Conservation (phyloP, 345 rosid species). For the Citrus trifoliata region DNA sequence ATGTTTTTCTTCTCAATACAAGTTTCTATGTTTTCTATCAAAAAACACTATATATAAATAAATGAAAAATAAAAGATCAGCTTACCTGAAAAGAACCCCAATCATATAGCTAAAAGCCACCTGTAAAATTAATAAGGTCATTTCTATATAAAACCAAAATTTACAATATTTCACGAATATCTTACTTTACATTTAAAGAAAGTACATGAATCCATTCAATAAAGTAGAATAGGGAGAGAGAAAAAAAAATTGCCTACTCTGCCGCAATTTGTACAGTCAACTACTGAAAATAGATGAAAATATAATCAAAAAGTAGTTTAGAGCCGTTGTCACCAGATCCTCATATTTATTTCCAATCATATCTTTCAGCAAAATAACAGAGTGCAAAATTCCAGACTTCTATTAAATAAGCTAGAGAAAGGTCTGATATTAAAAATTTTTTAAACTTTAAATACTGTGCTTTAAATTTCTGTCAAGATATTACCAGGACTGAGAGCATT, state of each 20-base stretch:
- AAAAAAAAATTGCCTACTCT: not conserved
- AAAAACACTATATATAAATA: too few species aligned
- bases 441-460: not conserved
- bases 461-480: conserved; percentile 5
- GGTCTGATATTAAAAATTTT: not conserved
- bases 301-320: not conserved
- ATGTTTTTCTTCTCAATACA: too few species aligned
- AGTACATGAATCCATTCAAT: not conserved
- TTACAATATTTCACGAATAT: not conserved
- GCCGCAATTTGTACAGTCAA: not conserved
- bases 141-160: conserved; percentile 9
- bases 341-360: not conserved
- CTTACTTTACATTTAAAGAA: not conserved
- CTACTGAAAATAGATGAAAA: not conserved
- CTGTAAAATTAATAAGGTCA: conserved; percentile 36
- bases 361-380: not conserved
- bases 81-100: conserved; percentile 84
- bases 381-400: not conserved
- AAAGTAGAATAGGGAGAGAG: not conserved
- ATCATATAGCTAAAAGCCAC: conserved; percentile 84
- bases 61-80: conserved; percentile 3
- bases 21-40: too few species aligned
- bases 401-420: not conserved
- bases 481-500: conserved; percentile 69
- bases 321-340: not conserved